Evolutionary conservation across 495 filamentous ascomycete genomes (phyloP).

Genomic region (Penicillium cosmopolitanum): DNA sequence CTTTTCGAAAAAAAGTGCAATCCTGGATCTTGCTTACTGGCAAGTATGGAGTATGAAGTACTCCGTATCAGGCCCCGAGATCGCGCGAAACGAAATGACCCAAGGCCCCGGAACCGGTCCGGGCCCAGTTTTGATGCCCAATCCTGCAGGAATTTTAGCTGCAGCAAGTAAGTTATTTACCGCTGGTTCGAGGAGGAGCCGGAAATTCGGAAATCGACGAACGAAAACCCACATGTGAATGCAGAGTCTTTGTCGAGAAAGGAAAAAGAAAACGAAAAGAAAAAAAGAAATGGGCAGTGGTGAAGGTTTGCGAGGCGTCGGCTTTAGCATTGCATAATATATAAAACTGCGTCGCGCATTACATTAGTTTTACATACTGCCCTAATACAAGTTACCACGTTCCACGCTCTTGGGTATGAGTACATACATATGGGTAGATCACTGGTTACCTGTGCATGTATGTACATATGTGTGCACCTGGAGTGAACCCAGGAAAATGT

Average conservation of each 20-base stretch:
- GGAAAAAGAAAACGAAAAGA: too few species aligned
- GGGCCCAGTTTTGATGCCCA: constrained; percentile 7
- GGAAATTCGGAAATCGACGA: neutral
- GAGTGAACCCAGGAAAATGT: too few species aligned
- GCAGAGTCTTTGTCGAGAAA: too few species aligned
- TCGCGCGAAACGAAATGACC: neutral
- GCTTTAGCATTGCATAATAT: constrained; percentile 2
- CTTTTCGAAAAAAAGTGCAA: neutral
- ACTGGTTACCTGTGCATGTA: neutral
- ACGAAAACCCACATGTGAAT: neutral
- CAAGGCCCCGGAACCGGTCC: neutral
- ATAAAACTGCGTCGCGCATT: neutral
- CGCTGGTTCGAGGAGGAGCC: neutral
- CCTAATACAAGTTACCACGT: neutral
- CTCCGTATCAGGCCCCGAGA: neutral
- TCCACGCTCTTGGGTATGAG: constrained; percentile 4
- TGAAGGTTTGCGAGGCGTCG: neutral
- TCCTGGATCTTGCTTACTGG: neutral
- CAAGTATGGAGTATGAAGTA: neutral
- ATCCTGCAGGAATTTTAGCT: constrained; percentile 1
- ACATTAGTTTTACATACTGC: neutral
- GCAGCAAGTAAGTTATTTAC: neutral
- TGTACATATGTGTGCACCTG: neutral
- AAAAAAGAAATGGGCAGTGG: too few species aligned
- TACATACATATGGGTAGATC: neutral